Evolutionary conservation across 768 basidiomycete species (phyloP).

Genomic region (Lepiota venenata): DNA sequence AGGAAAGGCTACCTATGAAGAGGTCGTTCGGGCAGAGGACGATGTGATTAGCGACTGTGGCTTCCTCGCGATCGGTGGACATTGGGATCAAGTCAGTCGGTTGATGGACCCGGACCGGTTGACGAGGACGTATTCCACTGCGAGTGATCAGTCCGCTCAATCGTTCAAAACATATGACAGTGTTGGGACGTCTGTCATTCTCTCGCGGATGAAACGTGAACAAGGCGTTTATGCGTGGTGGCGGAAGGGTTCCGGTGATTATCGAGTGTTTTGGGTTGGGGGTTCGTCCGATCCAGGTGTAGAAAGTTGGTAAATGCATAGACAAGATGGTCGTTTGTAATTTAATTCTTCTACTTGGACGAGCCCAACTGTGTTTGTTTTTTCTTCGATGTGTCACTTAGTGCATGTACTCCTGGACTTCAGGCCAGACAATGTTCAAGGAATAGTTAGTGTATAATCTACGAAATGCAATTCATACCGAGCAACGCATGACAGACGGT

Average conservation of each 20-base stretch:
- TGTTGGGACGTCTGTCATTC: slow-evolving; percentile 49
- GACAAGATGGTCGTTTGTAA: neutral
- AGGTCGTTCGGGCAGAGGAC: slow-evolving; percentile 51
- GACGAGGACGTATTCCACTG: slow-evolving; percentile 39
- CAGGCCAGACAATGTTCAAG: neutral
- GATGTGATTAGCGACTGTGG: slow-evolving; percentile 66
- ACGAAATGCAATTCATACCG: slow-evolving; percentile 8
- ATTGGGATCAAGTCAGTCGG: slow-evolving; percentile 38
- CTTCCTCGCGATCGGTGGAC: slow-evolving; percentile 49
- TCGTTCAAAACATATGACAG: slow-evolving; percentile 39
- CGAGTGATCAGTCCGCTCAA: slow-evolving; percentile 36
- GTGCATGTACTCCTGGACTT: neutral
- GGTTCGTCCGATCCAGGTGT: slow-evolving; percentile 31
- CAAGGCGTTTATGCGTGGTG: slow-evolving; percentile 80
- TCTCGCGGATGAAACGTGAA: slow-evolving; percentile 42
- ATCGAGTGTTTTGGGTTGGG: slow-evolving; percentile 82
- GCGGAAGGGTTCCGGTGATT: slow-evolving; percentile 69
- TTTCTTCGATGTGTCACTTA: neutral
- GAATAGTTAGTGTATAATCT: slow-evolving; percentile 2
- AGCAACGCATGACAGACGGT: neutral
- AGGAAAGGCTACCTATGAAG: slow-evolving; percentile 43
- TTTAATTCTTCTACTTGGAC: neutral
- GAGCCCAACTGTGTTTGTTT: neutral
- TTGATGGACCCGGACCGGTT: slow-evolving; percentile 34
- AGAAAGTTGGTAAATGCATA: neutral